These are phyloP conservation scores for Candida schatavii DNA, from an alignment of 805 yeast species.

Conservation along the genomic window DNA sequence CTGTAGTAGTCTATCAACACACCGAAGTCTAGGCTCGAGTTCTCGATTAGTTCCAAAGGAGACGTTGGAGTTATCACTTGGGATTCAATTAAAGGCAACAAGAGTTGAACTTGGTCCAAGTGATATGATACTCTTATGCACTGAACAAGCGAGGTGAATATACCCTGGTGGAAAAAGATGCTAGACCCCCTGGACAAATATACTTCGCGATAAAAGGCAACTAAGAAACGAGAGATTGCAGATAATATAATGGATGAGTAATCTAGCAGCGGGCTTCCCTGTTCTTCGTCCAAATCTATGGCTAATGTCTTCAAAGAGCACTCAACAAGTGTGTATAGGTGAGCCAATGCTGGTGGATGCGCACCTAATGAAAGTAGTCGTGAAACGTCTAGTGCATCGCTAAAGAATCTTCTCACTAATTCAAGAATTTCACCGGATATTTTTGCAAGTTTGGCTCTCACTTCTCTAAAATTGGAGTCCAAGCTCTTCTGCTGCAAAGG, in stretches of 20 bases:
- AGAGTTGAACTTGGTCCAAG: background rate
- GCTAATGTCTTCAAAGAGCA: background rate
- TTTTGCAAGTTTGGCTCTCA: background rate
- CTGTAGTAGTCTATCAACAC: constrained; percentile 24
- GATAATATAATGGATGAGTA: background rate
- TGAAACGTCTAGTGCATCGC: background rate
- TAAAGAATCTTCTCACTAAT: background rate
- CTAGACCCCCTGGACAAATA: background rate
- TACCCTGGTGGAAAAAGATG: background rate
- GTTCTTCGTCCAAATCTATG: constrained; percentile 1
- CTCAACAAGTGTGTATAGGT: constrained; percentile 1
- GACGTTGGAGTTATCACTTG: constrained; percentile 18
- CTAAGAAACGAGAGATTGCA: background rate
- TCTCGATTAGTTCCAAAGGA: constrained; percentile 17
- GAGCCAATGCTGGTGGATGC: background rate
- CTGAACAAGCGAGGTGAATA: constrained; percentile 1
- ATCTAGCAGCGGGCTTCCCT: background rate
- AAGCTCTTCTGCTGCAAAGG: background rate
- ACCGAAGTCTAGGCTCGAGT: constrained; percentile 11
- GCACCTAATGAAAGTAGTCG: background rate
- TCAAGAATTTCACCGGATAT: background rate
- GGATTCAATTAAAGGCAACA: constrained; percentile 1
- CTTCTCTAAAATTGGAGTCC: constrained; percentile 3
- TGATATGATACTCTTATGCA: constrained; percentile 1
- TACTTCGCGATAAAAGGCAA: background rate